Evolutionary conservation across 164 flowering plant genomes (phyloP), one percentile per base, ranked within the genome.

Genomic region (Aristolochia contorta): DNA sequence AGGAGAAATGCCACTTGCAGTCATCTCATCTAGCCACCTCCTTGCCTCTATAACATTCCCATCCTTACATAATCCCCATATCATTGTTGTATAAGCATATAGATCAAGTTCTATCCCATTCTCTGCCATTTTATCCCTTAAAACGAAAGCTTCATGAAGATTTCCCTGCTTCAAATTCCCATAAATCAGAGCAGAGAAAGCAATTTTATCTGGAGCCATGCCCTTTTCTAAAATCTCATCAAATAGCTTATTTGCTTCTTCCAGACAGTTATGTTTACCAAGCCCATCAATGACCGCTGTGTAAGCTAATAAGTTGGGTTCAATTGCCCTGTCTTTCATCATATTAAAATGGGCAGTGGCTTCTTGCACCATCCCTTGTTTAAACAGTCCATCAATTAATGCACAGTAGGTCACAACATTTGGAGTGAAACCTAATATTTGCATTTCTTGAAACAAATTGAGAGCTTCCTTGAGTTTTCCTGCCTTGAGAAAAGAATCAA

Each of bases 341-440:
- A 61, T 65, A 33, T 52, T 22, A 61, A 88, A 85, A 74, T 81
- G 72, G 59, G 60, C 59, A 58, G 74, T 57, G 58, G 94, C 97
- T 66, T 82, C 84, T n/a, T 72, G 57, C n/a, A 85, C 63, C 61
- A 66, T 55, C 48, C 92, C 86, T 12, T 25, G 61, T 69, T 81
- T 86, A 82, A 91, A 91, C 70, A 91, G 71, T 48, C 97, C 91
- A 73, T 91, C 88, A 58, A 88, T 67, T 47, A 91, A 63, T 47
- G 73, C 80, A 80, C 82, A 74, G 64, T 79, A 86, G 46, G 96
- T 88, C 37, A 91, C 91, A 49, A 77, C 66, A 21, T 82, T 78
- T 0, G 85, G 84, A 51, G 66, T 58, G 48, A 80, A 59, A 54
- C 82, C 84, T 54, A 61, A 43, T 14, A 78, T 74, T 55, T 46